A percentile compares a stretch with the other conserved stretches of the same genome.
Conservation (phyloP, 495 filamentous ascomycete genomes). For the Rusavskia elegans region DNA sequence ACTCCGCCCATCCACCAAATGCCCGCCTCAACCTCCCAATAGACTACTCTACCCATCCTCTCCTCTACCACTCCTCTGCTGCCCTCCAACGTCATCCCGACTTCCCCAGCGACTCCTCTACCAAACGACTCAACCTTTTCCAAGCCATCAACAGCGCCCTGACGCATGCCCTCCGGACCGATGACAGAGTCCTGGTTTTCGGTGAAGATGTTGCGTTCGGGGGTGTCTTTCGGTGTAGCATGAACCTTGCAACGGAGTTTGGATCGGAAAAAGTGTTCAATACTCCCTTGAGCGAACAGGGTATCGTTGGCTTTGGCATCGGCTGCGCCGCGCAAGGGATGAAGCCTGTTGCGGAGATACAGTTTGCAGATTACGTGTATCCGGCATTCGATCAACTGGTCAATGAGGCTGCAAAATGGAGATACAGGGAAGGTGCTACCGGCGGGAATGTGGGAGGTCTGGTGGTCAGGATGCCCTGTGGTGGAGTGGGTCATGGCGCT, state of each 20-base stretch:
- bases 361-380: conserved; percentile 96
- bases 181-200: conserved; percentile 78
- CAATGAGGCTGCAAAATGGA: conserved; percentile 87
- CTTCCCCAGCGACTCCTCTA: conserved; percentile 48
- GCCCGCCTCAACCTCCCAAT: conserved; percentile 68
- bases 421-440: conserved; percentile 68
- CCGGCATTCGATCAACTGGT: conserved; percentile 96
- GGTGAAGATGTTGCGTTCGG: conserved; percentile 96
- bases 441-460: conserved; percentile 57
- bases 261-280: conserved; percentile 89
- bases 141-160: conserved; percentile 86
- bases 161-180: conserved; percentile 60
- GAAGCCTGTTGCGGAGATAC: conserved; percentile 88
- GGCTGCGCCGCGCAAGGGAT: conserved; percentile 82
- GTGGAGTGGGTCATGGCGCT: conserved; percentile 89
- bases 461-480: conserved; percentile 87
- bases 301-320: conserved; percentile 87
- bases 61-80: conserved; percentile 63
- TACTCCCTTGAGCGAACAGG: conserved; percentile 86
- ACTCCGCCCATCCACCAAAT: conserved; percentile 19
- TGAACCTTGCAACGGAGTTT: conserved; percentile 75
- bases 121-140: conserved; percentile 79
- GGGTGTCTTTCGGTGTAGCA: conserved; percentile 89
- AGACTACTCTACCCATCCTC: conserved; percentile 69
- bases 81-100: conserved; percentile 45